These are phyloP conservation scores for Puccinia polysora DNA, from an alignment of 1,284 basidiomycete species.

Conservation along the genomic window DNA sequence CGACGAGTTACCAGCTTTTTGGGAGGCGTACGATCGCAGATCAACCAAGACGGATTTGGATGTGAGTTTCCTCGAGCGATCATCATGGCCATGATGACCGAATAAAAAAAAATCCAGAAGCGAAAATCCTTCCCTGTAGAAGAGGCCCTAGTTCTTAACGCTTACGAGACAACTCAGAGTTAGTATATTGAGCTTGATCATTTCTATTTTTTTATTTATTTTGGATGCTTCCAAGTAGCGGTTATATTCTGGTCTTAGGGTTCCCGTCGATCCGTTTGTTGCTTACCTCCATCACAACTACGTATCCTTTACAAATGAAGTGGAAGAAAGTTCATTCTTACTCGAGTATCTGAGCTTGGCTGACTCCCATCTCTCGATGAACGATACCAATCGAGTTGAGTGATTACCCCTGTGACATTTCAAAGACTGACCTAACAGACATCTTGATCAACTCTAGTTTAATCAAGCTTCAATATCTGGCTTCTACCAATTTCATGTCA, in stretches of 20 bases:
- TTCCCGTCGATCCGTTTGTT: slow-evolving; percentile 80
- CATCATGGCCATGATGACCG: slow-evolving; percentile 26
- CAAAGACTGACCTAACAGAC: too few relatives aligned
- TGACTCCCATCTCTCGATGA: slow-evolving; percentile 61
- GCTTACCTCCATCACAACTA: slow-evolving; percentile 93
- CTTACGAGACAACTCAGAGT: slow-evolving; percentile 54
- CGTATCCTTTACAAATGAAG: slow-evolving; percentile 69
- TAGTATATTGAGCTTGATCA: background rate
- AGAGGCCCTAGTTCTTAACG: slow-evolving; percentile 45
- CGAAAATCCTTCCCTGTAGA: slow-evolving; percentile 46
- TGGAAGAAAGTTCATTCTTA: slow-evolving; percentile 69
- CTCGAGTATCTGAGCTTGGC: slow-evolving; percentile 75
- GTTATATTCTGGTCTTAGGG: slow-evolving; percentile 77
- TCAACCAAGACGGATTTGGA: slow-evolving; percentile 44
- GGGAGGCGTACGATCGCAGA: slow-evolving; percentile 46
- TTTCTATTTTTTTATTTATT: background rate
- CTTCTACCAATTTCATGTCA: slow-evolving; percentile 33
- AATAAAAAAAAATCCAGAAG: slow-evolving; percentile 55
- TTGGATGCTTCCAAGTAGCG: slow-evolving; percentile 55
- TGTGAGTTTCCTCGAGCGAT: background rate
- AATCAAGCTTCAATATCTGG: background rate
- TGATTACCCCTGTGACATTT: background rate
- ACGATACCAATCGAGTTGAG: background rate
- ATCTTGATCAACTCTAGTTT: too few relatives aligned
- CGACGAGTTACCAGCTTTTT: slow-evolving; percentile 42